phyloP scores from a whole-genome alignment of 805 yeast genomes.

The Sugiyamaella marilandica region DNA sequence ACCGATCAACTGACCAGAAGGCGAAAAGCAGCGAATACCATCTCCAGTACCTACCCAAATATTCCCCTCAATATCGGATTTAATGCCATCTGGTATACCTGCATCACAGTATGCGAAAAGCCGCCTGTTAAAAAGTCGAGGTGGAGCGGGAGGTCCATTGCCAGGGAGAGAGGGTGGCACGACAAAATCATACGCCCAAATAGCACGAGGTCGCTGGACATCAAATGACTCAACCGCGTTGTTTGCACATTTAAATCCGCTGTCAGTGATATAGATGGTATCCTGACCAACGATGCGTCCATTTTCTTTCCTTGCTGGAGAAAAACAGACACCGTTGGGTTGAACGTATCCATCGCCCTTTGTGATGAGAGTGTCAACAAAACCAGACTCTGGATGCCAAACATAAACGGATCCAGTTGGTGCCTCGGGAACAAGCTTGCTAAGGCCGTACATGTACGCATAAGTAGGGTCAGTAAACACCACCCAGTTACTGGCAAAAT shows the following conservation, averaged over 20 bases:
- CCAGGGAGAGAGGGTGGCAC: slow-evolving; percentile 1
- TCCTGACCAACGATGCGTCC: neutral
- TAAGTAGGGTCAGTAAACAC: slow-evolving; percentile 32
- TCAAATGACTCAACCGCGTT: slow-evolving; percentile 28
- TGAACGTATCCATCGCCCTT: slow-evolving; percentile 45
- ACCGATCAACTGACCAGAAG: slow-evolving; percentile 25
- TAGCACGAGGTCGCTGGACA: slow-evolving; percentile 12
- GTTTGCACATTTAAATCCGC: slow-evolving; percentile 14
- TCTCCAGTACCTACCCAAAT: slow-evolving; percentile 28
- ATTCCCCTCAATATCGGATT: slow-evolving; percentile 24
- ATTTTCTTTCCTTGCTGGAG: slow-evolving; percentile 30
- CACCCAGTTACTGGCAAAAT: slow-evolving; percentile 21
- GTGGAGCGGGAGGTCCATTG: slow-evolving; percentile 11
- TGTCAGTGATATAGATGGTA: slow-evolving; percentile 48
- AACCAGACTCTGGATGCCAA: slow-evolving; percentile 33
- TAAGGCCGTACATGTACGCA: slow-evolving; percentile 21
- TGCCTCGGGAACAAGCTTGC: slow-evolving; percentile 21
- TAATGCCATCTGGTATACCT: slow-evolving; percentile 30
- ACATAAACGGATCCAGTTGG: slow-evolving; percentile 35
- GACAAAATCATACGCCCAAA: slow-evolving; percentile 1
- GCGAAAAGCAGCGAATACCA: slow-evolving; percentile 28
- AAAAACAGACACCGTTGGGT: slow-evolving; percentile 71
- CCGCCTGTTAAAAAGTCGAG: slow-evolving; percentile 23
- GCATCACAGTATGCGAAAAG: slow-evolving; percentile 26
- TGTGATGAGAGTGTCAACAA: slow-evolving; percentile 20